Evolutionary conservation across 352 stramenopile species (phyloP), one percentile per base, ranked within the genome.

Genomic region (Peronosclerospora sorghi): DNA sequence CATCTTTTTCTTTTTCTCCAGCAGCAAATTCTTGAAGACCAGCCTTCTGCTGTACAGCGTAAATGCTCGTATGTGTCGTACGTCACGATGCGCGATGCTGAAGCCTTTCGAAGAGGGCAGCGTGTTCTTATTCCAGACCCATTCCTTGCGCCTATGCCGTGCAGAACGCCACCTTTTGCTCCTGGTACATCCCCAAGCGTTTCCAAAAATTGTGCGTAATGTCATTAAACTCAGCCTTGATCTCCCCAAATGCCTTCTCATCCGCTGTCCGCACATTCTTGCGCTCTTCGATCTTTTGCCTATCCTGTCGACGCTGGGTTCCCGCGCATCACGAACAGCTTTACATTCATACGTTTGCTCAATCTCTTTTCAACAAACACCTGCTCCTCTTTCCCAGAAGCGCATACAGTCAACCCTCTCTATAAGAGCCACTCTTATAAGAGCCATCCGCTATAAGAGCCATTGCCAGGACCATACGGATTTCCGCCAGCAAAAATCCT

Each of bases 141-240:
- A 90, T 57, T 14, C 97, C 45, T 40, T 83, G 62, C 2, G 75
- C 71, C 51, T 89, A 86, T 4, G 73, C 68, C 0, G 35, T 65
- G 8, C 73, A 63, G 19, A 92, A 38, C 26, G 80, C 70, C n/a
- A 83, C 48, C 17, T 81, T 82, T 24, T 86, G 70, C 20, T 83
- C 57, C 14, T 86, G 66, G 26, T 89, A 89, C 28, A 75, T 63
- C 28, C 61, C 55, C 23, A 85, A 83, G 45, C 63, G 79, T 32
- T 76, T 81, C 8, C 75, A 62, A 0, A 97, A 56, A 59, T 97
- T 97, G 57, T 97, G 91, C 29, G 89, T 97, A 49, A 97, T 97
- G 50, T 97, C 89, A 59, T 95, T 97, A 81, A 97, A 97, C 66
- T 97, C 97, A 45, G 94, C 95, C 51, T 97, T 97, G 64, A 97